phyloP scores from a whole-genome alignment of 2,329 filamentous ascomycete species.

The Penicillium sp. region DNA sequence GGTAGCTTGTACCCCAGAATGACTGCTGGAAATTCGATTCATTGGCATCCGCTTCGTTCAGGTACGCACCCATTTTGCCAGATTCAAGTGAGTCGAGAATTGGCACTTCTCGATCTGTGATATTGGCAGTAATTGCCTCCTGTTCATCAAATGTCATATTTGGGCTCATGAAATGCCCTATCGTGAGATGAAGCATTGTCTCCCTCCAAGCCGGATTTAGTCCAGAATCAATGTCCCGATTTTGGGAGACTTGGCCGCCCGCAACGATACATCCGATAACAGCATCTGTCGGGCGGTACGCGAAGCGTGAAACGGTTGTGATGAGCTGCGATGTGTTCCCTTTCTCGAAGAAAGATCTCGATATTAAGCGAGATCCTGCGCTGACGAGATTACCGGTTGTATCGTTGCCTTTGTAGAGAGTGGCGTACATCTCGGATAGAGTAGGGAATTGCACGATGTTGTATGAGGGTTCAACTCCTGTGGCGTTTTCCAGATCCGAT shows the following conservation, averaged over 20 bases:
- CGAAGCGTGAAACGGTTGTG: neutral
- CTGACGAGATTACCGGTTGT: neutral
- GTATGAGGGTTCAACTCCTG: neutral
- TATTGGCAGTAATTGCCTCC: slow-evolving; percentile 35
- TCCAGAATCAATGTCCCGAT: slow-evolving; percentile 35
- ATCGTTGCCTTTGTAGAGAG: neutral
- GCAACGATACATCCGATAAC: slow-evolving; percentile 26
- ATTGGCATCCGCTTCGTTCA: slow-evolving; percentile 39
- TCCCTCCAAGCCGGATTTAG: slow-evolving; percentile 6
- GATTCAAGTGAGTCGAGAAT: slow-evolving; percentile 7
- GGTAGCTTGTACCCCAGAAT: slow-evolving; percentile 31
- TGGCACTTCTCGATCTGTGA: slow-evolving; percentile 27
- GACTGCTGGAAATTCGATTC: slow-evolving; percentile 40
- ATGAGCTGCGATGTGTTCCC: neutral
- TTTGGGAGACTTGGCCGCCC: slow-evolving; percentile 33
- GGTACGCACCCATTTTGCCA: slow-evolving; percentile 29
- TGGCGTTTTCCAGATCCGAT: neutral
- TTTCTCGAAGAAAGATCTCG: neutral
- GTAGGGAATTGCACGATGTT: neutral
- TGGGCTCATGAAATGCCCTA: neutral
- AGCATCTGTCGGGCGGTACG: neutral
- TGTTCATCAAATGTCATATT: slow-evolving; percentile 10
- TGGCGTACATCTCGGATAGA: neutral
- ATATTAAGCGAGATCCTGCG: neutral
- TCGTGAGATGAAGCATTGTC: slow-evolving; percentile 24